Conservation (phyloP, 306 rosid genomes). For the Quercus suber region DNA sequence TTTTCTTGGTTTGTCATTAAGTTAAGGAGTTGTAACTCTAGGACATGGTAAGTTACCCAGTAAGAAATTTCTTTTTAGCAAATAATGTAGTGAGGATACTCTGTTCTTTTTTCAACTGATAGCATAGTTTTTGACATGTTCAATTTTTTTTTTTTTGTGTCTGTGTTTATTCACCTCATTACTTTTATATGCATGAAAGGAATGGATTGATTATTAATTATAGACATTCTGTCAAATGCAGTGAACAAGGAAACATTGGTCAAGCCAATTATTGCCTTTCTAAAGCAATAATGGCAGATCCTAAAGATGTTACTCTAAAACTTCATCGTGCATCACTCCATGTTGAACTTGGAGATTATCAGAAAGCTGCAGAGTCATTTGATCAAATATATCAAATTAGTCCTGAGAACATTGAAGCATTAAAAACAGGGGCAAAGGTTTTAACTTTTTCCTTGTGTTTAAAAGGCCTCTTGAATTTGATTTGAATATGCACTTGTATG, state of each 20-base stretch:
- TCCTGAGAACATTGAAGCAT: constrained; percentile 67
- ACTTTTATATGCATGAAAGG: constrained; percentile 3
- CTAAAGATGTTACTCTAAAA: constrained; percentile 51
- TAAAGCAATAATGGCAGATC: constrained; percentile 85
- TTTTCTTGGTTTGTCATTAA: not conserved
- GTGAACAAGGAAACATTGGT: constrained; percentile 56
- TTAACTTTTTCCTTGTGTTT: constrained; percentile 9
- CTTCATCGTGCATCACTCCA: constrained; percentile 59
- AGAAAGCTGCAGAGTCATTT: constrained; percentile 75
- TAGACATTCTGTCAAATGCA: constrained; percentile 30
- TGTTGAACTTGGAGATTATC: constrained; percentile 63
- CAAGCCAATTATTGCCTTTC: constrained; percentile 73
- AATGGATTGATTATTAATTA: constrained; percentile 11
- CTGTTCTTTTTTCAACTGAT: not conserved
- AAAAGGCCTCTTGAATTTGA: constrained; percentile 13
- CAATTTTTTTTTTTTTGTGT: not conserved
- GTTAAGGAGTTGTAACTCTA: not conserved
- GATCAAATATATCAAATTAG: constrained; percentile 59
- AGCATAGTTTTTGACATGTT: not conserved
- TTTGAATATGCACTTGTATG: constrained; percentile 5
- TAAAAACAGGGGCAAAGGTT: constrained; percentile 70
- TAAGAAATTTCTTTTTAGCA: not conserved
- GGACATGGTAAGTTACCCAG: not conserved
- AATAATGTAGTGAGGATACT: not conserved
- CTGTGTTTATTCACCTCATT: constrained; percentile 17